Evolutionary conservation across 1,284 basidiomycete genomes (phyloP), one percentile per base, ranked within the genome.

Genomic region (Mrakiaceae sp.): DNA sequence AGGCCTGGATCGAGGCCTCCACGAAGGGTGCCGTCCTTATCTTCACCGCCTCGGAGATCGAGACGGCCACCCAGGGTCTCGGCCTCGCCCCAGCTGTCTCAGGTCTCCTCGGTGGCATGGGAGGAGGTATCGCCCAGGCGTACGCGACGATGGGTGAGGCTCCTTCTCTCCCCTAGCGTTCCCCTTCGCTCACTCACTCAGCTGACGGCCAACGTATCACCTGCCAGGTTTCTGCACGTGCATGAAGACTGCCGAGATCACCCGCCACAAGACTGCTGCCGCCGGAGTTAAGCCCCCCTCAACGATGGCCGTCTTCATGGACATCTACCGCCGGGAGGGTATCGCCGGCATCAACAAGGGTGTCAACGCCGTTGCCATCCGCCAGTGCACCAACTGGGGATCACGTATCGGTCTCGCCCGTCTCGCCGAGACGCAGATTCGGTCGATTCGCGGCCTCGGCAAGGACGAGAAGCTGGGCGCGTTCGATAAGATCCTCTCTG

Each of bases 1-100:
- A 93, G 91, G 96, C 96, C 43, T 98, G 96, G 96, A 97, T 99
- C 73, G 96, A 99, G 77, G 96, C 95, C 1, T 97, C 94, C 1
- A 98, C 96, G 3, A 99, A 99, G 76, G 96, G 96, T 62, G 96
- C 83, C 63, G 96, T 99, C 50, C 82, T 99, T 50, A 81, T 99
- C 68, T 98, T 98, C 79, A 87, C 94, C 44, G 92, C 95, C 39
- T 88, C 92, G 3, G 96, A 98, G 77, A 88, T 98, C 61, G 93
- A 98, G 76, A 84, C 85, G 48, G 73, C 78, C 7, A 79, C 81
- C 48, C 79, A 83, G 50, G 70, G 72, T 7, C 78, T 87, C 70
- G 90, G 90, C 43, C 77, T 95, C 63, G 87, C 82, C 70, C 86
- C 91, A 43, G 93, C 87, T 40, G 80, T 82, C 40, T 87, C 90